phyloP scores from a whole-genome alignment of 1,284 basidiomycete genomes.

The Rhodotorula mucilaginosa region DNA sequence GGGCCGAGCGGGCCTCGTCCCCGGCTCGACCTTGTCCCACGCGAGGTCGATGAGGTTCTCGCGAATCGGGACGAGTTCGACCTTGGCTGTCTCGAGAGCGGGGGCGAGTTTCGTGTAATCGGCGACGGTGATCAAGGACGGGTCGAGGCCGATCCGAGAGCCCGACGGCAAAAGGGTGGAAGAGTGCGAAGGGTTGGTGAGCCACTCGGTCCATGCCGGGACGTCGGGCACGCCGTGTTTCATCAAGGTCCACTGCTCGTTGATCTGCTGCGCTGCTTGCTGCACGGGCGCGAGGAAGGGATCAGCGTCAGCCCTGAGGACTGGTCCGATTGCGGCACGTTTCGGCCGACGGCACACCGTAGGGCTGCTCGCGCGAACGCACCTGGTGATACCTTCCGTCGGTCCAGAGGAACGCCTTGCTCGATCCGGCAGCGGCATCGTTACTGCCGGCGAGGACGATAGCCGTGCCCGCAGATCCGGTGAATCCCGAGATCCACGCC shows the following conservation, averaged over 20 bases:
- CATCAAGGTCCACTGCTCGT: slow-evolving; percentile 30
- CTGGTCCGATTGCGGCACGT: no score
- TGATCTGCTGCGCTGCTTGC: slow-evolving; percentile 35
- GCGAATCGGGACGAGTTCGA: slow-evolving; percentile 62
- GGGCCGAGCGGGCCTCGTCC: slow-evolving; percentile 60
- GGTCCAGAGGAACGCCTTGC: slow-evolving; percentile 28
- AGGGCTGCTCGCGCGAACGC: not conserved
- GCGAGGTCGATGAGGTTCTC: slow-evolving; percentile 78
- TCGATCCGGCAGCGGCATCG: not conserved
- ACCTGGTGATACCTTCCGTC: slow-evolving; percentile 37
- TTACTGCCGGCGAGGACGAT: slow-evolving; percentile 13
- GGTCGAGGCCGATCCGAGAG: slow-evolving; percentile 75
- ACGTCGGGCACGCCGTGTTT: slow-evolving; percentile 30
- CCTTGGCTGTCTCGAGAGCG: slow-evolving; percentile 57
- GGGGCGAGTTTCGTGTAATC: slow-evolving; percentile 54
- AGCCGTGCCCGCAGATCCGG: slow-evolving; percentile 33
- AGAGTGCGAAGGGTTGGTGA: slow-evolving; percentile 23
- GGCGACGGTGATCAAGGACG: slow-evolving; percentile 60
- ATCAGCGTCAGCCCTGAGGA: no score
- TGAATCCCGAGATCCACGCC: slow-evolving; percentile 37
- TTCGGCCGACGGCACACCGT: not conserved
- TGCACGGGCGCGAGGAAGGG: not conserved
- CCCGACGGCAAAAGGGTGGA: slow-evolving; percentile 21
- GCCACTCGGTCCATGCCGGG: slow-evolving; percentile 35
- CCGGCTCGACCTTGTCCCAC: slow-evolving; percentile 62